phyloP scores from a whole-genome alignment of 495 filamentous ascomycete genomes.

The Penicillium argentinense region DNA sequence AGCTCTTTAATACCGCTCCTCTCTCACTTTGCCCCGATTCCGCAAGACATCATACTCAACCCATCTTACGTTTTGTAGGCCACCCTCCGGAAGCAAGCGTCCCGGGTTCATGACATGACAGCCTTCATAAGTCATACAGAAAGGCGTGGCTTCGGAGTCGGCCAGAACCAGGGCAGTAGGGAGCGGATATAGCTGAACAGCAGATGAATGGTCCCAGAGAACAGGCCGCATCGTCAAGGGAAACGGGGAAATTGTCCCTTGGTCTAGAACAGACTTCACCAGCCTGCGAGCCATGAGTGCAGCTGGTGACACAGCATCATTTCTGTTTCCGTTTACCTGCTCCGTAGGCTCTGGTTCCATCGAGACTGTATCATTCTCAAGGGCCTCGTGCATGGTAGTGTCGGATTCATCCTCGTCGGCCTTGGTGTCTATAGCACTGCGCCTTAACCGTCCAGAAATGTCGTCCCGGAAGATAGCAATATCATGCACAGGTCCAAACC shows the following conservation, averaged over 20 bases:
- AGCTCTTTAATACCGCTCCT: slow-evolving; percentile 36
- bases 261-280: slow-evolving; percentile 90
- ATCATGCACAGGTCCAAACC: slow-evolving; percentile 86
- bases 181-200: slow-evolving; percentile 81
- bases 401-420: slow-evolving; percentile 21
- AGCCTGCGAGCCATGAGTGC: slow-evolving; percentile 70
- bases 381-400: slow-evolving; percentile 20
- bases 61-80: slow-evolving; percentile 70
- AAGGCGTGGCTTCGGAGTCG: slow-evolving; percentile 76
- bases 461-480: slow-evolving; percentile 86
- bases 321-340: slow-evolving; percentile 14
- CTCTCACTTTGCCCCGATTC: slow-evolving; percentile 53
- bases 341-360: slow-evolving; percentile 10
- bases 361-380: slow-evolving; percentile 16
- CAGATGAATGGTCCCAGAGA: slow-evolving; percentile 79
- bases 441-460: slow-evolving; percentile 70
- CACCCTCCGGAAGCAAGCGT: slow-evolving; percentile 61
- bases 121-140: slow-evolving; percentile 86
- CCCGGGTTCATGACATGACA: slow-evolving; percentile 97
- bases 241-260: slow-evolving; percentile 86
- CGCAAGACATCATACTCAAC: slow-evolving; percentile 75
- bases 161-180: slow-evolving; percentile 80
- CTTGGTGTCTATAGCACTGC: slow-evolving; percentile 64
- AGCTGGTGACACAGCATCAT: slow-evolving; percentile 45
- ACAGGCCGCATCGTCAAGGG: slow-evolving; percentile 72